phyloP scores from a whole-genome alignment of 1,139 yeast genomes.

The Protomyces gravidus region DNA sequence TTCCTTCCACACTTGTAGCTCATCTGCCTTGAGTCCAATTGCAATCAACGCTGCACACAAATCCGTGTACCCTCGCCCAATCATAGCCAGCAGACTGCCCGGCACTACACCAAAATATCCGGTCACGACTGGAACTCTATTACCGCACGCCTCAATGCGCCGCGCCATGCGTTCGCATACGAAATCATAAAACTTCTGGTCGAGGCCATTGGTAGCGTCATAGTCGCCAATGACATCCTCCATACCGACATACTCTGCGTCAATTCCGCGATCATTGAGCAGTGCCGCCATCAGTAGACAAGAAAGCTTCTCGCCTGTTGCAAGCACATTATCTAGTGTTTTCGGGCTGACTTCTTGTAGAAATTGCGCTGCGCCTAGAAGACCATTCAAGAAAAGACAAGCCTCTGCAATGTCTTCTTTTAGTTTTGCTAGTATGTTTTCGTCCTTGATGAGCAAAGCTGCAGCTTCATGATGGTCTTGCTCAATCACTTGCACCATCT shows the following conservation, averaged over 20 bases:
- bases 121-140: slow-evolving; percentile 73
- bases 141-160: slow-evolving; percentile 46
- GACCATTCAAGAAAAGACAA: slow-evolving; percentile 60
- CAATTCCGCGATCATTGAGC: slow-evolving; percentile 72
- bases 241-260: slow-evolving; percentile 73
- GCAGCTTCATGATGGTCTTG: slow-evolving; percentile 79
- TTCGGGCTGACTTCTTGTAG: slow-evolving; percentile 88
- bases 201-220: slow-evolving; percentile 47
- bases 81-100: slow-evolving; percentile 85
- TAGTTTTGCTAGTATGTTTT: slow-evolving; percentile 49
- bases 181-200: slow-evolving; percentile 59
- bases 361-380: slow-evolving; percentile 79
- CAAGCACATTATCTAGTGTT: slow-evolving; percentile 83
- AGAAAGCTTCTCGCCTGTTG: slow-evolving; percentile 87
- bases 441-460: slow-evolving; percentile 48
- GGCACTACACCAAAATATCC: slow-evolving; percentile 95
- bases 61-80: slow-evolving; percentile 97
- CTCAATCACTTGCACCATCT: slow-evolving; percentile 56
- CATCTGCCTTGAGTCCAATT: slow-evolving; percentile 87
- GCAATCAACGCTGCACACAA: slow-evolving; percentile 95
- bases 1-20: slow-evolving; percentile 96
- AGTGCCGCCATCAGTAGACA: slow-evolving; percentile 84
- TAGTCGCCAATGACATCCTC: slow-evolving; percentile 54
- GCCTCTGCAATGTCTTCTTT: slow-evolving; percentile 59
- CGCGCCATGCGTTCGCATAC: slow-evolving; percentile 60